phyloP scores from a whole-genome alignment of 164 flowering plant species.

The Vitis rupestris region DNA sequence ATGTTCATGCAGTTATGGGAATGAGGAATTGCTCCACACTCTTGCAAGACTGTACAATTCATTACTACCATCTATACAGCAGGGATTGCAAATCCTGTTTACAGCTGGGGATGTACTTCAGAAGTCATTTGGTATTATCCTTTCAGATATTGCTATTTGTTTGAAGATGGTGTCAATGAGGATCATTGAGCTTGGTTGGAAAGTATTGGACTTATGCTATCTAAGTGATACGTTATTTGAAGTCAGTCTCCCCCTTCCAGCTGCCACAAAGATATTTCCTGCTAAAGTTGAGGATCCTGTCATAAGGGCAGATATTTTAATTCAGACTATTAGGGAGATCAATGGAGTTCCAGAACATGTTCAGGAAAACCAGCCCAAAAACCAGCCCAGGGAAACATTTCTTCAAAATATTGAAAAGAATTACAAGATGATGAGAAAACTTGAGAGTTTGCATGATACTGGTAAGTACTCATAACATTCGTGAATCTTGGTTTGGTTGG shows the following conservation, averaged over 20 bases:
- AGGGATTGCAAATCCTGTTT: constrained; percentile 49
- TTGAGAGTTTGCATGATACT: constrained; percentile 44
- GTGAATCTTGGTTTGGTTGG: background rate
- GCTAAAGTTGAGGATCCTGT: constrained; percentile 84
- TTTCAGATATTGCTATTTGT: constrained; percentile 44
- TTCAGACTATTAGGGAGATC: constrained; percentile 74
- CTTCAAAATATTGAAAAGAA: constrained; percentile 64
- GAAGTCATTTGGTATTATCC: constrained; percentile 22
- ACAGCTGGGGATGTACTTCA: constrained; percentile 25
- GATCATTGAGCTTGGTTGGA: constrained; percentile 76
- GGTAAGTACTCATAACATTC: constrained; percentile 36
- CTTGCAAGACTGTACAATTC: constrained; percentile 82
- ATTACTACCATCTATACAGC: constrained; percentile 67
- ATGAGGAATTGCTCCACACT: constrained; percentile 67
- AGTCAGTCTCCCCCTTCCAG: constrained; percentile 35
- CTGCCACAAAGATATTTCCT: constrained; percentile 80
- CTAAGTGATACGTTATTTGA: constrained; percentile 57
- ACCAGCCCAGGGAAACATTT: constrained; percentile 46
- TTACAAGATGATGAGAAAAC: constrained; percentile 37
- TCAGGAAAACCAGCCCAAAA: constrained; percentile 33
- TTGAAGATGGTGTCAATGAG: constrained; percentile 71
- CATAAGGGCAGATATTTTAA: constrained; percentile 80
- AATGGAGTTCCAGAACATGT: constrained; percentile 34
- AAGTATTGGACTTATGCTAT: constrained; percentile 70
- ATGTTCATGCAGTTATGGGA: constrained; percentile 58